These are phyloP conservation scores for Lachnellula arida DNA, from an alignment of 2,329 filamentous ascomycete genomes.

Conservation along the genomic window DNA sequence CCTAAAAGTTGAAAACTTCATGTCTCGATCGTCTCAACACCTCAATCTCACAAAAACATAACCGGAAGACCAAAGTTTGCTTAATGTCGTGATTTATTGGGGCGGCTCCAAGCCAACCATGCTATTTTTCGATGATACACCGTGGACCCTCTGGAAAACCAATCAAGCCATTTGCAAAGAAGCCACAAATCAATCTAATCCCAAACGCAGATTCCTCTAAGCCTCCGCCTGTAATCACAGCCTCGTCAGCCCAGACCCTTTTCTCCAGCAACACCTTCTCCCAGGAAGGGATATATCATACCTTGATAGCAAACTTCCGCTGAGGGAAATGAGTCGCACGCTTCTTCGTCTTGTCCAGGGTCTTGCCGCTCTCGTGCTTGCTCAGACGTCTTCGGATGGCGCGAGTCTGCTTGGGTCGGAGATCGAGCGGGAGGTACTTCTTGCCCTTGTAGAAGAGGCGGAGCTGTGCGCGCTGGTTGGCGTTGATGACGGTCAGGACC, in stretches of 20 bases:
- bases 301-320: conserved; percentile 99
- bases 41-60: neutral
- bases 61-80: conserved; percentile 16
- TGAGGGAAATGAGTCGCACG: conserved; percentile 92
- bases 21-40: neutral
- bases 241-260: conserved; percentile 11
- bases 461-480: conserved; percentile 97
- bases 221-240: conserved; percentile 27
- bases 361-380: conserved; percentile 78
- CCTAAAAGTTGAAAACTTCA: neutral
- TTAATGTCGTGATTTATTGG: conserved; percentile 31
- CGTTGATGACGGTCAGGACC: conserved; percentile 98
- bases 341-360: conserved; percentile 96
- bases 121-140: conserved; percentile 31
- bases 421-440: conserved; percentile 98
- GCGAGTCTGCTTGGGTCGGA: conserved; percentile 96
- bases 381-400: conserved; percentile 94
- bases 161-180: conserved; percentile 23
- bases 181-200: conserved; percentile 24
- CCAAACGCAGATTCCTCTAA: conserved; percentile 20
- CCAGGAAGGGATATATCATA: conserved; percentile 10
- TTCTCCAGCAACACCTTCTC: neutral
- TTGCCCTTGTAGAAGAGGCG: conserved; percentile 99
- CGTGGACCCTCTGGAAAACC: conserved; percentile 20
- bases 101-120: conserved; percentile 29